phyloP scores from a whole-genome alignment of 768 basidiomycete species.

The Rossbeevera mucosa region DNA sequence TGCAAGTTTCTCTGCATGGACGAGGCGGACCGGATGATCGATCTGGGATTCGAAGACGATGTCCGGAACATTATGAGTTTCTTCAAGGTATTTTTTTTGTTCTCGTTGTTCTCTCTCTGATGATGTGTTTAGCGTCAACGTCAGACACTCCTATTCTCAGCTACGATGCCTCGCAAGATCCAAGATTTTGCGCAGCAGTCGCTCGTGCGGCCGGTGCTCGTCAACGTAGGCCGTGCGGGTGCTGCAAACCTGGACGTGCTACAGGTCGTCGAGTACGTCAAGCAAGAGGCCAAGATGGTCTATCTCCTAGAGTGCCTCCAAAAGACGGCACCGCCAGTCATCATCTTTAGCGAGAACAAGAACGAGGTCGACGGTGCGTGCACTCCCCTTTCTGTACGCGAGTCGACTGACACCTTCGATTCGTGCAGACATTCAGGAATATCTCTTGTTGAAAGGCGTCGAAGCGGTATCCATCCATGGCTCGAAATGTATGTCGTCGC shows the following conservation, averaged over 20 bases:
- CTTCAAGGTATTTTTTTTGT: slow-evolving; percentile 63
- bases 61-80: slow-evolving; percentile 99
- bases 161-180: slow-evolving; percentile 98
- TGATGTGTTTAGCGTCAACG: slow-evolving; percentile 67
- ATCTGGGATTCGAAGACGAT: slow-evolving; percentile 97
- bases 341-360: slow-evolving; percentile 98
- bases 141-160: slow-evolving; percentile 95
- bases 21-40: slow-evolving; percentile 99
- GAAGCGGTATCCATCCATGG: slow-evolving; percentile 99
- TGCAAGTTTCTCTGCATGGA: slow-evolving; percentile 99
- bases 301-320: slow-evolving; percentile 96
- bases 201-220: slow-evolving; percentile 88
- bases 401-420: neutral
- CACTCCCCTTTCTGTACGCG: no score
- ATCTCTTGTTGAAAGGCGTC: slow-evolving; percentile 91
- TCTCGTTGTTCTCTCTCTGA: neutral
- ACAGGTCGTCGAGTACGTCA: slow-evolving; percentile 97
- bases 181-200: slow-evolving; percentile 98
- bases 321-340: slow-evolving; percentile 97
- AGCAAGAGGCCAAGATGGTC: slow-evolving; percentile 99
- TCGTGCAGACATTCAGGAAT: slow-evolving; percentile 89
- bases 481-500: slow-evolving; percentile 70
- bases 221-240: slow-evolving; percentile 97
- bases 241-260: slow-evolving; percentile 96
- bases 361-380: slow-evolving; percentile 96